Evolutionary conservation across 2,329 filamentous ascomycete species (phyloP).

Genomic region (Tolypocladium inflatum): DNA sequence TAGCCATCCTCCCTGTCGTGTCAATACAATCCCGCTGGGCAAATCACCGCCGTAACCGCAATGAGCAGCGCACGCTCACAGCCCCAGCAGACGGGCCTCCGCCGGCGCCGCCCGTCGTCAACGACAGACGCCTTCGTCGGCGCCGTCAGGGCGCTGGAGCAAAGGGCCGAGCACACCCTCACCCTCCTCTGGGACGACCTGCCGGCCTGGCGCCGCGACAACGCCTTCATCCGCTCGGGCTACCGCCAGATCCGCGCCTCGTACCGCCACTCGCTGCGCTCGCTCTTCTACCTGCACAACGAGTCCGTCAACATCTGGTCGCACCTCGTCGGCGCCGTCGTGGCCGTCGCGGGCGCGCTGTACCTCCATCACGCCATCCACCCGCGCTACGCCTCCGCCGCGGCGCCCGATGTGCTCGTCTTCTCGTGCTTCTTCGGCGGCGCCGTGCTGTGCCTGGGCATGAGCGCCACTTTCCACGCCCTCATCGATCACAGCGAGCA

Average conservation of each 20-base stretch:
- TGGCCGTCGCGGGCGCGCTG: slow-evolving; percentile 41
- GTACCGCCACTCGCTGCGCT: slow-evolving; percentile 33
- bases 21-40: too few relatives aligned
- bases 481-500: slow-evolving; percentile 73
- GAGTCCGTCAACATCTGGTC: slow-evolving; percentile 56
- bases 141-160: slow-evolving; percentile 24
- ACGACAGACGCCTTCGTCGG: slow-evolving; percentile 12
- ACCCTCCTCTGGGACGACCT: slow-evolving; percentile 50
- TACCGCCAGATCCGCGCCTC: slow-evolving; percentile 44
- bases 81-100: not conserved
- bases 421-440: slow-evolving; percentile 75
- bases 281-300: slow-evolving; percentile 47
- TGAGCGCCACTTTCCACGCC: slow-evolving; percentile 79
- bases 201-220: slow-evolving; percentile 50
- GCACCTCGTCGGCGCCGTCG: slow-evolving; percentile 54
- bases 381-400: slow-evolving; percentile 57
- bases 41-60: not conserved
- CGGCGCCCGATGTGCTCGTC: slow-evolving; percentile 53
- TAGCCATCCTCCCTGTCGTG: not conserved
- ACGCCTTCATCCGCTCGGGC: slow-evolving; percentile 42
- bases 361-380: slow-evolving; percentile 48
- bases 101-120: slow-evolving; percentile 19
- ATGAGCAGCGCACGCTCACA: not conserved
- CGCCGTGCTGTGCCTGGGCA: slow-evolving; percentile 62
- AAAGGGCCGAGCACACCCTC: slow-evolving; percentile 28